phyloP scores from a whole-genome alignment of 2,329 filamentous ascomycete species.

The Penicillium sp. region DNA sequence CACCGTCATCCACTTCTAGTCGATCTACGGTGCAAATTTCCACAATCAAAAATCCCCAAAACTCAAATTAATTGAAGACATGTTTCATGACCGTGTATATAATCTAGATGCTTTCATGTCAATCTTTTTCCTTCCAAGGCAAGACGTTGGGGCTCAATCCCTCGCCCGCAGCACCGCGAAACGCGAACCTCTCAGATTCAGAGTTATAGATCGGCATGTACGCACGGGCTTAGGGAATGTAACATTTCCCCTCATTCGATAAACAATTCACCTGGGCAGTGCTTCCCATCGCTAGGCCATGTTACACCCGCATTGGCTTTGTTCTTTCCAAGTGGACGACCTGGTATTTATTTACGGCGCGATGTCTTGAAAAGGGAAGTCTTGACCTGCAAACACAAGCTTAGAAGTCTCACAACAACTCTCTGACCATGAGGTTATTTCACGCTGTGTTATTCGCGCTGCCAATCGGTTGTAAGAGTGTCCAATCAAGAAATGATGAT shows the following conservation, averaged over 20 bases:
- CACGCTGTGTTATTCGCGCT: neutral
- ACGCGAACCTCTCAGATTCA: neutral
- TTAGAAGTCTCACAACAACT: too few relatives aligned
- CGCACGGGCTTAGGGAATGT: conserved; percentile 6
- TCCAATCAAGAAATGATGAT: neutral
- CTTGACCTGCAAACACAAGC: neutral
- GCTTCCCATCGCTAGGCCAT: neutral
- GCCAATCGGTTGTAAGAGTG: neutral
- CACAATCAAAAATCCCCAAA: neutral
- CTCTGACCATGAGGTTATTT: neutral
- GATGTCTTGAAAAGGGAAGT: neutral
- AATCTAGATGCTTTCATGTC: neutral
- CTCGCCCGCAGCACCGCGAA: neutral
- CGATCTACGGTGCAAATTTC: neutral
- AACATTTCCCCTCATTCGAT: conserved; percentile 16
- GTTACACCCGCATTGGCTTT: neutral
- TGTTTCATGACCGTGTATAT: neutral
- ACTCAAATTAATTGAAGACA: neutral
- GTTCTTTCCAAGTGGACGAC: neutral
- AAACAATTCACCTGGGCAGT: neutral
- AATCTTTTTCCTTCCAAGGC: conserved; percentile 2
- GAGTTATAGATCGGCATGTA: conserved; percentile 2
- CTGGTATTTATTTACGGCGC: neutral
- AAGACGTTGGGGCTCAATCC: conserved; percentile 3
- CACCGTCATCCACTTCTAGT: conserved; percentile 15